Evolutionary conservation across 139 green algal species (phyloP).

Genomic region (Astrephomene gubernaculifera): DNA sequence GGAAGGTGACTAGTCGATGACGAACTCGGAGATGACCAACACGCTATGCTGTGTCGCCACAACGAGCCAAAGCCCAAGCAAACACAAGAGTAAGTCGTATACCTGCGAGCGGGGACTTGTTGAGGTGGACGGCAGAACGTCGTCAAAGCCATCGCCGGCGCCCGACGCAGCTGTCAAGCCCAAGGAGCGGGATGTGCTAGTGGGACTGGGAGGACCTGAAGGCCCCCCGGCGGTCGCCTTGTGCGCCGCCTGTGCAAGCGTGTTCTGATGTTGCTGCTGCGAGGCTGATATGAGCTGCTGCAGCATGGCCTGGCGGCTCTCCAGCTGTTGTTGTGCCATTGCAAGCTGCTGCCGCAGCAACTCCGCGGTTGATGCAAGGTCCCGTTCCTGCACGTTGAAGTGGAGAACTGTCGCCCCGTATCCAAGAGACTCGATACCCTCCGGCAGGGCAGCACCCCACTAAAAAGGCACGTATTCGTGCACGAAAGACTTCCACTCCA

Average conservation of each 20-base stretch:
- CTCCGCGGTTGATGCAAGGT: conserved; percentile 8
- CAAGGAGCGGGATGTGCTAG: background rate
- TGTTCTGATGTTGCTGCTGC: conserved; percentile 11
- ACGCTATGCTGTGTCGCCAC: no score
- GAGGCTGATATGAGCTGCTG: conserved; percentile 22
- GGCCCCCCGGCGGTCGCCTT: no score
- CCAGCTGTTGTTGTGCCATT: conserved; percentile 40
- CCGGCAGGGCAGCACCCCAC: no score
- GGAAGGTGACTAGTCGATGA: no score
- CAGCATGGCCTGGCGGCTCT: conserved; percentile 15
- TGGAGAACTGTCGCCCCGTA: no score
- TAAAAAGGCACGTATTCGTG: no score
- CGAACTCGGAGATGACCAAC: no score
- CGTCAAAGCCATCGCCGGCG: background rate
- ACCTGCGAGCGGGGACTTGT: conserved; percentile 30
- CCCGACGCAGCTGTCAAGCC: background rate
- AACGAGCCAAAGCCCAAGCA: no score
- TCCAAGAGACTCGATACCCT: no score
- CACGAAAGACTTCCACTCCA: no score
- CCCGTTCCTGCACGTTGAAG: conserved; percentile 13
- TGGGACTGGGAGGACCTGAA: background rate
- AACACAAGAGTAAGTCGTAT: no score
- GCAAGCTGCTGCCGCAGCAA: conserved; percentile 31
- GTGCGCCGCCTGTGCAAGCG: background rate
- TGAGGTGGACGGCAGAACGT: background rate